These are phyloP conservation scores for Cryptococcus amylolentus DNA, from an alignment of 1,284 basidiomycete genomes.

Conservation along the genomic window DNA sequence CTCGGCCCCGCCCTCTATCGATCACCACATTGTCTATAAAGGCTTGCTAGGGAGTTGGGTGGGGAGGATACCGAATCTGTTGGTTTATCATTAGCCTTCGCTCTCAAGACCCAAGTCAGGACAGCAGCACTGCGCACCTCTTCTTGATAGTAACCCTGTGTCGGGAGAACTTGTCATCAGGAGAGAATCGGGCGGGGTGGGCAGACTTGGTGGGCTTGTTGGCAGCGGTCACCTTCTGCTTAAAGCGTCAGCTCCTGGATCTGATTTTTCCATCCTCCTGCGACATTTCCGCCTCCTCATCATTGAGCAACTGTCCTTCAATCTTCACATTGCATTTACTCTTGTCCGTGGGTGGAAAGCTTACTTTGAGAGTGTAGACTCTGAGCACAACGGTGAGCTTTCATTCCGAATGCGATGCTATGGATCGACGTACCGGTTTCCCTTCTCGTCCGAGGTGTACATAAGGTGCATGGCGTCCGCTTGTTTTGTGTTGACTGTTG, in stretches of 20 bases:
- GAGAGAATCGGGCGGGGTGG: constrained; percentile 93
- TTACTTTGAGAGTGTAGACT: constrained; percentile 83
- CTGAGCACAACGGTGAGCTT: constrained; percentile 46
- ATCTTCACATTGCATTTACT: background rate
- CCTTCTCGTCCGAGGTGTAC: constrained; percentile 77
- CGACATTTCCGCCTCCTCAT: too few relatives aligned
- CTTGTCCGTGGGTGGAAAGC: constrained; percentile 18
- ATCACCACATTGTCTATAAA: constrained; percentile 55
- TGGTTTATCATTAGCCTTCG: background rate
- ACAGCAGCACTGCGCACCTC: constrained; percentile 55
- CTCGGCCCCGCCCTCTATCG: background rate
- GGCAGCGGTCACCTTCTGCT: constrained; percentile 72
- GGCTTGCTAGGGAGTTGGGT: constrained; percentile 88
- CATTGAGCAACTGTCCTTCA: background rate
- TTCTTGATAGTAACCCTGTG: constrained; percentile 94
- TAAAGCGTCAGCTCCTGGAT: constrained; percentile 7
- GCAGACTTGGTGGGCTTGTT: constrained; percentile 88
- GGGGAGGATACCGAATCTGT: constrained; percentile 69
- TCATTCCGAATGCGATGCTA: background rate
- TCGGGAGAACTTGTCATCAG: constrained; percentile 95
- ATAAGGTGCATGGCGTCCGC: constrained; percentile 77
- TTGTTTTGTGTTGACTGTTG: background rate
- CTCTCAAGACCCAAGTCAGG: background rate
- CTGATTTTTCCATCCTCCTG: too few relatives aligned
- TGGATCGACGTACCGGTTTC: constrained; percentile 54